Conservation (phyloP, 495 filamentous ascomycete species). For the Xeromyces bisporus region DNA sequence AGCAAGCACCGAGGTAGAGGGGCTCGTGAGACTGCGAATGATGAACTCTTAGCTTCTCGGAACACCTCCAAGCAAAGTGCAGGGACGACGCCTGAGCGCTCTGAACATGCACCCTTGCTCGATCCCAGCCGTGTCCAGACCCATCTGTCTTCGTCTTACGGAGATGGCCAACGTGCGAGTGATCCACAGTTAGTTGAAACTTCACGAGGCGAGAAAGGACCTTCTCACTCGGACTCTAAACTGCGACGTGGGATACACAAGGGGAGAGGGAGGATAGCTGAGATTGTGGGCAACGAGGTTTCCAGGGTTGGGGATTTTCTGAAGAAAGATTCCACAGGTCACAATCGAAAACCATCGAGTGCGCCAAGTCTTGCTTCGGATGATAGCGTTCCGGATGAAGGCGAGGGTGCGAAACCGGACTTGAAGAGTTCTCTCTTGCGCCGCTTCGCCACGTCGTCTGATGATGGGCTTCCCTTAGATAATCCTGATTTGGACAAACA, state of each 20-base stretch:
- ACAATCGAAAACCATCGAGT: constrained; percentile 24
- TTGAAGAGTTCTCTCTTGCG: constrained; percentile 8
- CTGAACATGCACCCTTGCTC: constrained; percentile 6
- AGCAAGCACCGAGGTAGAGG: constrained; percentile 21
- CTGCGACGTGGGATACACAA: constrained; percentile 39
- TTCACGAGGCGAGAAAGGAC: constrained; percentile 12
- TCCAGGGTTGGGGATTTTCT: constrained; percentile 39
- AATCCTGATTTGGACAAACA: constrained; percentile 19
- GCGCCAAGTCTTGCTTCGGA: constrained; percentile 23
- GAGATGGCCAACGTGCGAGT: constrained; percentile 10
- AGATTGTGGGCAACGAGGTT: constrained; percentile 38
- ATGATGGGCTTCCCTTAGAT: constrained; percentile 18
- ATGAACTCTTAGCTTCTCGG: constrained; percentile 10
- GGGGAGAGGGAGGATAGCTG: constrained; percentile 33
- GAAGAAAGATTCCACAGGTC: constrained; percentile 27
- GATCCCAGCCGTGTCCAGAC: constrained; percentile 21
- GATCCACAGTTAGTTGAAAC: constrained; percentile 8
- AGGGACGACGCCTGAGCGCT: background rate
- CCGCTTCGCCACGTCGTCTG: constrained; percentile 16
- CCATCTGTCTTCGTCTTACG: constrained; percentile 12
- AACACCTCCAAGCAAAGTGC: constrained; percentile 7
- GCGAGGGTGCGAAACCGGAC: constrained; percentile 8
- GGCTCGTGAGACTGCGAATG: constrained; percentile 4
- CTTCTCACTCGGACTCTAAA: constrained; percentile 18
- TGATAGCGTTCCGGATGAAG: constrained; percentile 27